Evolutionary conservation across 2,329 filamentous ascomycete species (phyloP).

Genomic region (Ophidiomyces ophidiicola): DNA sequence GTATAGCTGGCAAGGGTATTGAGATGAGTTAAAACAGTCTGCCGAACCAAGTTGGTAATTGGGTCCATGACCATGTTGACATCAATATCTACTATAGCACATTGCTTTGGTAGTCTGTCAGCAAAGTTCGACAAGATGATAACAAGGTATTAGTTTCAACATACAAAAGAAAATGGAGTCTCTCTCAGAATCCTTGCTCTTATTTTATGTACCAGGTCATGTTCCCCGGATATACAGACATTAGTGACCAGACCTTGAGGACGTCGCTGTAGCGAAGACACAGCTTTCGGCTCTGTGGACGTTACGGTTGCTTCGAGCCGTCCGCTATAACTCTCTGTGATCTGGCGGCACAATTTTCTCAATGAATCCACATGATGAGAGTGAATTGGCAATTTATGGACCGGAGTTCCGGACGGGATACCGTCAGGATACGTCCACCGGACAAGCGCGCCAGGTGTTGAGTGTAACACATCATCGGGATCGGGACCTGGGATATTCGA

Average conservation of each 20-base stretch:
- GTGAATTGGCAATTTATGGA: slow-evolving; percentile 86
- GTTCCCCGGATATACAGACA: slow-evolving; percentile 77
- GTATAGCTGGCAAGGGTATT: slow-evolving; percentile 79
- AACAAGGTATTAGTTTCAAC: slow-evolving; percentile 25
- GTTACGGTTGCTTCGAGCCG: slow-evolving; percentile 75
- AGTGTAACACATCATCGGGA: slow-evolving; percentile 86
- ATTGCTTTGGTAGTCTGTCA: slow-evolving; percentile 50
- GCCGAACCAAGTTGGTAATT: slow-evolving; percentile 53
- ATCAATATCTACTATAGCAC: slow-evolving; percentile 86
- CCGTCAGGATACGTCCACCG: slow-evolving; percentile 90
- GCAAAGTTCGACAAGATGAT: slow-evolving; percentile 17
- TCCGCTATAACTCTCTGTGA: slow-evolving; percentile 55
- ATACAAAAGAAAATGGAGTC: slow-evolving; percentile 82
- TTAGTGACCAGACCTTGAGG: slow-evolving; percentile 60
- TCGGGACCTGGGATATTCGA: slow-evolving; percentile 87
- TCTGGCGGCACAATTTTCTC: slow-evolving; percentile 65
- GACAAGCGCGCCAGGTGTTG: slow-evolving; percentile 72
- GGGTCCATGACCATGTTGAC: slow-evolving; percentile 78
- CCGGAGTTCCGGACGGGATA: slow-evolving; percentile 68
- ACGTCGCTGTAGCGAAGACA: slow-evolving; percentile 36
- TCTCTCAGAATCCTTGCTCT: slow-evolving; percentile 81
- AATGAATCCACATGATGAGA: slow-evolving; percentile 72
- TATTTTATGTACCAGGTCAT: slow-evolving; percentile 79
- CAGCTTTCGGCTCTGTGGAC: slow-evolving; percentile 63
- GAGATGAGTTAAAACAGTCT: slow-evolving; percentile 68